Base-by-base conservation (phyloP, 2,329 filamentous ascomycete species). In the Fusarium sp. region DNA sequence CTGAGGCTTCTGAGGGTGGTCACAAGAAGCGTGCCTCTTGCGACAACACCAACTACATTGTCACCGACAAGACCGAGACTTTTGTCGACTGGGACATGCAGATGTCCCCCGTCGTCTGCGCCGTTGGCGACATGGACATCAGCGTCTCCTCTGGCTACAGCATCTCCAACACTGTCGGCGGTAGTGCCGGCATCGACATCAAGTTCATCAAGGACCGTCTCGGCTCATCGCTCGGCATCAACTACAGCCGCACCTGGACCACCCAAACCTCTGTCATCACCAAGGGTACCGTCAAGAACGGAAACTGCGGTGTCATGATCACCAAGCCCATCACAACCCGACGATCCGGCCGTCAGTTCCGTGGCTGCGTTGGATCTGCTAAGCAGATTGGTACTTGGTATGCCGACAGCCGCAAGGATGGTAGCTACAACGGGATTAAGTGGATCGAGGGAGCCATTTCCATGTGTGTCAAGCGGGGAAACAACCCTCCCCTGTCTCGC, bases 51-150 rank as follows among this genome's bases (percentile, higher is more conserved):
- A 57, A 52, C 20, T 62, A 66, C 22, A 47, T 67, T 57, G 56
- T 70, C 34, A 67, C 65, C 4, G 68, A 70, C 29, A 64, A 22
- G 10, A 70, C 68, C 2, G n/a, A 70, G 34, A 67, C 35, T 6
- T 70, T 70, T 37, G 37, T 70, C 6, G 68, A 64, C 47, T 70
- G 68, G 68, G 68, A 70, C 31, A 57, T 67, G 27, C 68, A 70
- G 10, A 70, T 70, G 68, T 67, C 64, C 34, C 68, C 68, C 16
- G 56, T 70, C 6, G 59, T 70, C 54, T 56, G 56, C 13, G 62
- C 59, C 24, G 59, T 62, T 3, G 58, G 52, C 14, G 64, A 45
- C 34, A 64, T 70, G 24, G 68, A 70, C 31, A 66, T 70, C 14
- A 67, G 60, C 11, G 68, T 70, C 42, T 60, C 59, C 13, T 37